Conservation (phyloP, 495 filamentous ascomycete genomes). For the Glutinoglossum americanum region DNA sequence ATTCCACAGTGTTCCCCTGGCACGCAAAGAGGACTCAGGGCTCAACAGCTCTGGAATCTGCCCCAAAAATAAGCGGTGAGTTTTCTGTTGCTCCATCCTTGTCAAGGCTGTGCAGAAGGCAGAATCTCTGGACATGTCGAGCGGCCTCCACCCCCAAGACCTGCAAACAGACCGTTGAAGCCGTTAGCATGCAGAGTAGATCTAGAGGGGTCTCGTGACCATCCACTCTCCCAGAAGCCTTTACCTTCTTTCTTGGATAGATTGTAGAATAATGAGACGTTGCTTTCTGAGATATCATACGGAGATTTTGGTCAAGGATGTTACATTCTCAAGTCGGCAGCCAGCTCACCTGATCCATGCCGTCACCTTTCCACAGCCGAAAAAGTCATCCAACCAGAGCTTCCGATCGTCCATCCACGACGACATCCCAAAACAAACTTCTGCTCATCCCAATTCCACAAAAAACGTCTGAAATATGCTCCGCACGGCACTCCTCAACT, state of each 20-base stretch:
- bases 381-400: conserved; percentile 5
- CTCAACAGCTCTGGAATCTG: background rate
- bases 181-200: background rate
- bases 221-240: background rate
- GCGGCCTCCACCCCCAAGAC: background rate
- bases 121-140: background rate
- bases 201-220: background rate
- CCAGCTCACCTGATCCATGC: conserved; percentile 1
- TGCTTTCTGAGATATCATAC: background rate
- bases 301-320: background rate
- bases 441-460: background rate
- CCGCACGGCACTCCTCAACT: background rate
- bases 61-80: background rate
- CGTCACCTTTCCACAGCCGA: background rate
- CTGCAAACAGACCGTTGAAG: background rate
- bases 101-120: background rate
- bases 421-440: background rate
- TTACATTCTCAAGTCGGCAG: background rate
- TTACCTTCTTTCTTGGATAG: too few relatives aligned
- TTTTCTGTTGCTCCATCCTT: background rate
- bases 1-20: background rate
- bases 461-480: background rate
- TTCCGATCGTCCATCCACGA: background rate
- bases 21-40: background rate
- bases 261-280: background rate